A percentile compares a stretch with the other conserved stretches of the same genome.
Evolutionary conservation across 78 protist genomes (phyloP).

Genomic region (Anaeramoeba ignava): DNA sequence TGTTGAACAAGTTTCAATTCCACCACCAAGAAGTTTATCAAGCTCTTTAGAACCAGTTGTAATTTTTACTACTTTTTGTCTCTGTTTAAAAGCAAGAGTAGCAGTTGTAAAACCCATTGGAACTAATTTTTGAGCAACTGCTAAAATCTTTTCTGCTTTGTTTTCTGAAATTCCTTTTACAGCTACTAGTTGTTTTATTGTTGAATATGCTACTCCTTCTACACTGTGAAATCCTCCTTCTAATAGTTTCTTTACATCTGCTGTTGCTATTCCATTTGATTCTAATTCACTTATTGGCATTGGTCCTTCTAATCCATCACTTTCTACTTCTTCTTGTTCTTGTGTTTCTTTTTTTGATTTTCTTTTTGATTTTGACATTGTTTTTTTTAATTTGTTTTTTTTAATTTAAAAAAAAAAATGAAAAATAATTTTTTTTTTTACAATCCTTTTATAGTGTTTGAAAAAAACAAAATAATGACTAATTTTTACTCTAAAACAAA

Average conservation of each 20-base stretch:
- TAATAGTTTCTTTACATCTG: slow-evolving; percentile 75
- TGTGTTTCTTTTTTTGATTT: background rate
- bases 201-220: slow-evolving; percentile 66
- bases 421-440: too few relatives aligned
- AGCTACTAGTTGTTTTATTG: slow-evolving; percentile 51
- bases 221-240: slow-evolving; percentile 91
- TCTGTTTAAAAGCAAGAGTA: slow-evolving; percentile 36
- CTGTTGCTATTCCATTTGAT: slow-evolving; percentile 55
- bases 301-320: slow-evolving; percentile 2
- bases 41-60: slow-evolving; percentile 82
- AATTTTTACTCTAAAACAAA: too few relatives aligned
- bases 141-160: slow-evolving; percentile 88
- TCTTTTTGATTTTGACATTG: too few relatives aligned
- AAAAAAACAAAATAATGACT: too few relatives aligned
- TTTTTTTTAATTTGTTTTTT: too few relatives aligned
- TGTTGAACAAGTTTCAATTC: slow-evolving; percentile 94
- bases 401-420: too few relatives aligned
- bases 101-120: slow-evolving; percentile 91
- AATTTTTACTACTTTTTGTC: slow-evolving; percentile 58
- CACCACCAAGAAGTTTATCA: slow-evolving; percentile 85
- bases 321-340: slow-evolving; percentile 14
- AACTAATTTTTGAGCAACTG: slow-evolving; percentile 50
- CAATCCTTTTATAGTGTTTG: too few relatives aligned
- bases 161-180: slow-evolving; percentile 89
- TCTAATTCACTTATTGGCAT: slow-evolving; percentile 6